These are phyloP conservation scores for Tolypocladium tundrense DNA, from an alignment of 2,329 filamentous ascomycete genomes.

Conservation along the genomic window DNA sequence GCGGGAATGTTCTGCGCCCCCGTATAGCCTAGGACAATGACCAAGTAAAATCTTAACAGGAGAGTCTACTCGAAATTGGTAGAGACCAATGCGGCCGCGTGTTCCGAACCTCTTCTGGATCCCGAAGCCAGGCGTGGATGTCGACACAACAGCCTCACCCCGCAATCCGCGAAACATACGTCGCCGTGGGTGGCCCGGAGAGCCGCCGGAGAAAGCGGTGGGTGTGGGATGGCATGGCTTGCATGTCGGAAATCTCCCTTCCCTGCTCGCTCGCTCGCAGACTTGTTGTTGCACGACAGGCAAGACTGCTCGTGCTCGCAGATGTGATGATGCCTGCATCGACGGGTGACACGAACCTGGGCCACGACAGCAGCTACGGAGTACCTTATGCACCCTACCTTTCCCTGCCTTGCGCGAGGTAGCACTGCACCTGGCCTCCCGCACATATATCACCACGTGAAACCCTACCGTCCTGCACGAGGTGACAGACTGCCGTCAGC, in stretches of 20 bases:
- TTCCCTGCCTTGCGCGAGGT: not conserved
- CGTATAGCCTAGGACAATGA: not conserved
- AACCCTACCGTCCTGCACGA: not conserved
- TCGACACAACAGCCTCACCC: not conserved
- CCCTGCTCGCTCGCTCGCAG: not conserved
- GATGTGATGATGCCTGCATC: not conserved
- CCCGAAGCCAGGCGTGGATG: not conserved
- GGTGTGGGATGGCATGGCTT: not conserved
- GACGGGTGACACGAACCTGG: not conserved
- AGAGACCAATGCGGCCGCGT: not conserved
- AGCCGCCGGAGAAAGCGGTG: not conserved
- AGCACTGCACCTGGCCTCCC: not conserved
- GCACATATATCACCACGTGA: not conserved
- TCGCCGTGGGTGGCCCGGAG: not conserved
- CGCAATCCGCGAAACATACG: not conserved
- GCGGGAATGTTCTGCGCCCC: not conserved
- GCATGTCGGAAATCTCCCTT: not conserved
- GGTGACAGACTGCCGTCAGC: not conserved
- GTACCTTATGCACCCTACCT: not conserved
- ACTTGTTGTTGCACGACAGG: not conserved
- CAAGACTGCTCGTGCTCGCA: not conserved
- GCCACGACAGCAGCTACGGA: not conserved
- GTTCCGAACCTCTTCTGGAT: not conserved
- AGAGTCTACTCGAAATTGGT: too few species aligned
- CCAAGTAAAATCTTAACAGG: too few species aligned